Conservation (phyloP, 768 basidiomycete species). For the Macrolepiota fuliginosa region DNA sequence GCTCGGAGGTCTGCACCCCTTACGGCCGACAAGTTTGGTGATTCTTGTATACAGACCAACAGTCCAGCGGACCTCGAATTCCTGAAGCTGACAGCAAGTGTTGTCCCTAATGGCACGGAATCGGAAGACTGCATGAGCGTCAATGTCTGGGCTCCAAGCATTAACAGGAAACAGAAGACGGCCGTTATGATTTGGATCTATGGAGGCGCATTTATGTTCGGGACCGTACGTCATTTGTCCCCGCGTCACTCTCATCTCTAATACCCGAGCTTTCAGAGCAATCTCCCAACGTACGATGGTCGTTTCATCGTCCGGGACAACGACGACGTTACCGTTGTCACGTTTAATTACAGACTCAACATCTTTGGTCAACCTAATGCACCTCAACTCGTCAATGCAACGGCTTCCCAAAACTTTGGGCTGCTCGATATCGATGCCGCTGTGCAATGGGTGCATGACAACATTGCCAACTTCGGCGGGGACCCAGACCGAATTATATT, state of each 20-base stretch:
- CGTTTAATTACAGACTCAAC: conserved; percentile 38
- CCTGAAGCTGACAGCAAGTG: conserved; percentile 21
- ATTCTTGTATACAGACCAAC: conserved; percentile 28
- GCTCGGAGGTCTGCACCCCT: conserved; percentile 18
- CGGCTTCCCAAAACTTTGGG: conserved; percentile 35
- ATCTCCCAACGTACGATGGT: conserved; percentile 25
- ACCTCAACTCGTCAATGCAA: conserved; percentile 28
- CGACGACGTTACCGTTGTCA: conserved; percentile 34
- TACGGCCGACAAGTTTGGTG: conserved; percentile 26
- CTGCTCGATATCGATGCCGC: conserved; percentile 37
- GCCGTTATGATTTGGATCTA: conserved; percentile 36
- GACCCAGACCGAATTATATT: conserved; percentile 35
- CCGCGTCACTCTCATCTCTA: neutral
- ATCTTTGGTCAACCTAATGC: conserved; percentile 40
- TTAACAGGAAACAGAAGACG: conserved; percentile 18
- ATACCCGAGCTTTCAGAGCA: conserved; percentile 22
- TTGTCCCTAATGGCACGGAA: conserved; percentile 25
- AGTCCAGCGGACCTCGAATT: conserved; percentile 23
- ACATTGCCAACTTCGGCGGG: conserved; percentile 45
- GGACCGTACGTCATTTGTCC: conserved; percentile 24
- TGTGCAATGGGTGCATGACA: conserved; percentile 45
- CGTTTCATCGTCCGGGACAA: conserved; percentile 29
- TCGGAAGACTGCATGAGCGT: conserved; percentile 35
- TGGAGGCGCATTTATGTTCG: conserved; percentile 33
- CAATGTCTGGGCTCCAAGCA: conserved; percentile 36